Evolutionary conservation across 2,329 filamentous ascomycete species (phyloP), one percentile per base, ranked within the genome.

Genomic region (Remersonia thermophila): DNA sequence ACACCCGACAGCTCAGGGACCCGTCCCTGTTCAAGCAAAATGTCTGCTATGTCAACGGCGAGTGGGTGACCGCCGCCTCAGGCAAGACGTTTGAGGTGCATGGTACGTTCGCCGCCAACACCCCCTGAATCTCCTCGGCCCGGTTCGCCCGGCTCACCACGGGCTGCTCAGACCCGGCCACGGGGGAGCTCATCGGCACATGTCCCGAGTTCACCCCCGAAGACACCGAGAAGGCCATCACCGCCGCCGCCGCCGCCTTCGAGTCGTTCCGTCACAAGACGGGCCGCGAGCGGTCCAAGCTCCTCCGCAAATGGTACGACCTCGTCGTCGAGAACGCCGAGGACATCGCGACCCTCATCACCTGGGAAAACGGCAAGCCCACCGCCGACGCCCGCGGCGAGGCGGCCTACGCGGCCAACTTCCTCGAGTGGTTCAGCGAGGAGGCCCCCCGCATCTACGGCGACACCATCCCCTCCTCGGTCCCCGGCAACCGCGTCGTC

Each of bases 51-150:
- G 78, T 96, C 53, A 89, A 98, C 56, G 91, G 91, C 52, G 73
- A 93, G 71, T 98, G 87, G 83, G 73, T 93, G 43, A 70, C 72
- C 49, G 83, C 89, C 49, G 74, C 77, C 53, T 93, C 85, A 1
- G 84, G 85, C 54, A 78, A 93, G 71, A 94, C 85, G 31, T 98
- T 96, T 58, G 79, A 91, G 56, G 83, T 95, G 41, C 69, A 73
- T 45, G 80, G 77, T 80, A 60, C 7, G 27, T 15, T n/a, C n/a
- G n/a, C n/a, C n/a, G n/a, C n/a, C 27, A 29, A 3, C 8, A n/a
- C 20, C 20, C 20, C 9, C 9, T 23, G 9, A 12, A 25, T 9
- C 14, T 32, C 12, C 4, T 13, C 12, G n/a, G n/a, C n/a, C n/a
- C n/a, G n/a, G n/a, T n/a, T 16, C 7, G 9, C 27, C 29, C n/a